Base-by-base conservation (phyloP, 768 basidiomycete genomes). In the Cyclocybe cylindracea region DNA sequence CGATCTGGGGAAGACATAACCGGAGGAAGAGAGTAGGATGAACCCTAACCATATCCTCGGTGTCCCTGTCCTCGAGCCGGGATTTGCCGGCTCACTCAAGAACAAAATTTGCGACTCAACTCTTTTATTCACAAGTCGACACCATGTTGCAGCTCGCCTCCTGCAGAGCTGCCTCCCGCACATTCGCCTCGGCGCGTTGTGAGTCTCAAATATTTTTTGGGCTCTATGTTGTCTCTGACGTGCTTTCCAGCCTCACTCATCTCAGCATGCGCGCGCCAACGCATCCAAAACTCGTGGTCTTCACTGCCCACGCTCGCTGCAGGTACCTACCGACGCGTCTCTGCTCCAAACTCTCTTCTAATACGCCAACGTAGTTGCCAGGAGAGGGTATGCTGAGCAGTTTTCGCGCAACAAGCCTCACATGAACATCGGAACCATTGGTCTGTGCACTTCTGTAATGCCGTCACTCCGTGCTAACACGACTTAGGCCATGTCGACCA, bases 351-450 rank as follows among this genome's bases (percentile, higher is more conserved):
- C 24, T 14, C 6, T 13, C 6, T 44, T 37, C 44, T 49, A 51
- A 58, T 38, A 29, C 0, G 32, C 32, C 45, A 10, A 42, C 41
- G 2, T 40, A 86, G 85, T 75, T 48, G 62, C 73, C 51, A 73
- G 78, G 59, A 82, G 91, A 65, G 80, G 86, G 14, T 93, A 93
- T 72, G 91, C 91, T 43, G 91, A 93, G 56, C 72, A 74, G 41
- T 94, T 82, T 72, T 78, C 84, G 40, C 87, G 91, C 37, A 72
- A 74, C 13, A 94, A 94, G 68, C 89, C 91, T 48, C 93, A 95
- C 67, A 87, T 96, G 89, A 96, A 96, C 78, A 91, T 96, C 63
- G 93, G 93, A 58, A 94, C 92, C 45, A 94, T 94, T 63, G 91
- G 91, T 89, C 66, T 46, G 72, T 69, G 57, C 60, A 46, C 37